Evolutionary conservation across 2,329 filamentous ascomycete species (phyloP).

Genomic region (Dothideomycetes sp.): DNA sequence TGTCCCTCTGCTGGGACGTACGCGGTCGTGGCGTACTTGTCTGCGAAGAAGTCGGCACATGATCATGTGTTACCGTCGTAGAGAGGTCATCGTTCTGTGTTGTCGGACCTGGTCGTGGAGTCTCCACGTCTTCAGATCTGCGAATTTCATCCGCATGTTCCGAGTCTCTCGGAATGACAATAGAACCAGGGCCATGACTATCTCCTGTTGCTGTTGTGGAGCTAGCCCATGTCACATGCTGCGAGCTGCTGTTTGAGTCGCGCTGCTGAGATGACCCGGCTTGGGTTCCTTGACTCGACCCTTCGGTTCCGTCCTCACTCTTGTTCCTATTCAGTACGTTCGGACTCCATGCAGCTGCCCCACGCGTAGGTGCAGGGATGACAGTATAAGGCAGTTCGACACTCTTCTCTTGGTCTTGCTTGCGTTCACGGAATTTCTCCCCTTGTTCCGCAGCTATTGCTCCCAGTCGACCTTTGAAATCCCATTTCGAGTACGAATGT

Average conservation of each 20-base stretch:
- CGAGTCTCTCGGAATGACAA: too few relatives aligned
- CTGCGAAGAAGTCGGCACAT: too few relatives aligned
- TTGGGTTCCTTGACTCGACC: background rate
- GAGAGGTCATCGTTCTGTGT: too few relatives aligned
- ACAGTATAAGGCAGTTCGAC: conserved; percentile 47
- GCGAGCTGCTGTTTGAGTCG: conserved; percentile 5
- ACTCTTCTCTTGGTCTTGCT: conserved; percentile 25
- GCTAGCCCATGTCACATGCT: conserved; percentile 10
- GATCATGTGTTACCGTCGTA: too few relatives aligned
- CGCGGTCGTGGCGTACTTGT: too few relatives aligned
- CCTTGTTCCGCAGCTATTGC: conserved; percentile 42
- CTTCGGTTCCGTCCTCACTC: background rate
- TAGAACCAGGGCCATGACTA: too few relatives aligned
- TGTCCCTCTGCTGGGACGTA: too few relatives aligned
- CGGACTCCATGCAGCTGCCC: conserved; percentile 45
- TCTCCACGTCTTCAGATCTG: too few relatives aligned
- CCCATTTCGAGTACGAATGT: conserved; percentile 36
- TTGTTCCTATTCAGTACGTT: conserved; percentile 2
- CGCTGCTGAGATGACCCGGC: background rate
- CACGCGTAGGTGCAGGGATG: conserved; percentile 49
- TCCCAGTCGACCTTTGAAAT: conserved; percentile 37
- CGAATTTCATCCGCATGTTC: too few relatives aligned
- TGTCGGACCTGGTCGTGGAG: too few relatives aligned
- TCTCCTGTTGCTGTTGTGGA: conserved; percentile 10
- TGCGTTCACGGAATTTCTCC: conserved; percentile 35